Conservation (phyloP, 495 filamentous ascomycete species). For the Lasiosphaeriaceae sp. region DNA sequence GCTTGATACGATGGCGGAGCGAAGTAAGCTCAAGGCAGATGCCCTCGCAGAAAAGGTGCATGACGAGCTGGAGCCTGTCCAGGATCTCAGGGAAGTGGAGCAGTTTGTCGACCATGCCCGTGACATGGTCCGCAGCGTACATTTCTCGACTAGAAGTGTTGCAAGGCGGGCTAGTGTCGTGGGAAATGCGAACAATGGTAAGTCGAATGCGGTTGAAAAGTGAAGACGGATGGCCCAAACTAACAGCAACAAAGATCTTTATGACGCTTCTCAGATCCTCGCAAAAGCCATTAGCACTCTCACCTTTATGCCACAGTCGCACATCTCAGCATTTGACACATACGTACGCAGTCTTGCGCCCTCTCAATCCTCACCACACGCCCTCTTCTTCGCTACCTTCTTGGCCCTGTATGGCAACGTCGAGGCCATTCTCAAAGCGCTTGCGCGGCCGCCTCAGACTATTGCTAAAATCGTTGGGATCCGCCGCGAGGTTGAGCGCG, state of each 20-base stretch:
- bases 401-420: slow-evolving; percentile 74
- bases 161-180: slow-evolving; percentile 64
- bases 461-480: slow-evolving; percentile 65
- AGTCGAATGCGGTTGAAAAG: slow-evolving; percentile 9
- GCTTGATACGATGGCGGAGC: slow-evolving; percentile 81
- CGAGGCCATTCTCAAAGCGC: slow-evolving; percentile 71
- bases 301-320: slow-evolving; percentile 60
- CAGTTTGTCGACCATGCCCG: slow-evolving; percentile 85
- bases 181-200: slow-evolving; percentile 54
- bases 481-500: slow-evolving; percentile 67
- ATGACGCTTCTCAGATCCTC: slow-evolving; percentile 61
- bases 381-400: slow-evolving; percentile 68
- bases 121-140: slow-evolving; percentile 79
- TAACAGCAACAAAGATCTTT: slow-evolving; percentile 52
- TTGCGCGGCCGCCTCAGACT: slow-evolving; percentile 75
- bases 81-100: slow-evolving; percentile 88
- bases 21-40: slow-evolving; percentile 81
- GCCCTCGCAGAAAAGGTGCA: slow-evolving; percentile 74
- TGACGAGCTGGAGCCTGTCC: slow-evolving; percentile 81
- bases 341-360: slow-evolving; percentile 66
- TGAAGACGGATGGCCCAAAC: background rate
- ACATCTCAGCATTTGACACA: slow-evolving; percentile 67
- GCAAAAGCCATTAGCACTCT: slow-evolving; percentile 56
- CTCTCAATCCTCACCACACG: slow-evolving; percentile 68
- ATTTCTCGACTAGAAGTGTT: slow-evolving; percentile 74